A percentile compares a stretch with the other conserved stretches of the same genome.
These are phyloP conservation scores for Claviceps purpurea DNA, from an alignment of 2,329 filamentous ascomycete genomes.

Conservation along the genomic window DNA sequence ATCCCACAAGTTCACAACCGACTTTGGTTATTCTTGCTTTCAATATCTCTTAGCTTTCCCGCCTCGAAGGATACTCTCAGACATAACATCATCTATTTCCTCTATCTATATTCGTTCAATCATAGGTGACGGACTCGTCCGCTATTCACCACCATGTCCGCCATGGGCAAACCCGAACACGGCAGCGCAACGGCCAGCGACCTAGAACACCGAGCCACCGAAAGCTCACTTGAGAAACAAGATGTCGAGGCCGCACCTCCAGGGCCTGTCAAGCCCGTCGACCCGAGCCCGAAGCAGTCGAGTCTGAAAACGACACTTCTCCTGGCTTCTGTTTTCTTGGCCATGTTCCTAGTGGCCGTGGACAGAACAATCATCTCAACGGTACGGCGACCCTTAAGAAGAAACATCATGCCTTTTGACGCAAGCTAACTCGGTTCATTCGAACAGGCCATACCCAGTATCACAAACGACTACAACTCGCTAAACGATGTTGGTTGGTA, in stretches of 20 bases:
- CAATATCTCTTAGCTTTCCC: too few relatives aligned
- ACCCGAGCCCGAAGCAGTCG: neutral
- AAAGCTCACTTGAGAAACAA: neutral
- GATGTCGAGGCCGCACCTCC: neutral
- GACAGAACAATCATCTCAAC: slow-evolving; percentile 2
- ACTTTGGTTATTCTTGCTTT: too few relatives aligned
- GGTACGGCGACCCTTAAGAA: neutral
- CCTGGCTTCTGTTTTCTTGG: neutral
- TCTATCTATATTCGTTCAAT: too few relatives aligned
- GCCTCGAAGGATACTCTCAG: too few relatives aligned
- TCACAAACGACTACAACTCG: slow-evolving; percentile 42
- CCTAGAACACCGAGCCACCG: neutral
- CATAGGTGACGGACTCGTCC: neutral
- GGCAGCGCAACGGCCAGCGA: neutral
- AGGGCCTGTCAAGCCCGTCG: neutral
- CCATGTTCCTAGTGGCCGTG: neutral
- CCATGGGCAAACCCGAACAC: neutral
- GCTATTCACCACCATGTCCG: neutral
- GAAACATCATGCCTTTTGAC: neutral
- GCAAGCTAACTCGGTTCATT: neutral
- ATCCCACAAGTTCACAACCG: too few relatives aligned
- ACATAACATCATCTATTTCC: too few relatives aligned
- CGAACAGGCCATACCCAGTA: slow-evolving; percentile 31
- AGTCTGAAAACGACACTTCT: neutral
- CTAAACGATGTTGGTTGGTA: slow-evolving; percentile 52